These are phyloP conservation scores for Aspergillus ruber DNA, from an alignment of 2,329 filamentous ascomycete species.

Conservation along the genomic window DNA sequence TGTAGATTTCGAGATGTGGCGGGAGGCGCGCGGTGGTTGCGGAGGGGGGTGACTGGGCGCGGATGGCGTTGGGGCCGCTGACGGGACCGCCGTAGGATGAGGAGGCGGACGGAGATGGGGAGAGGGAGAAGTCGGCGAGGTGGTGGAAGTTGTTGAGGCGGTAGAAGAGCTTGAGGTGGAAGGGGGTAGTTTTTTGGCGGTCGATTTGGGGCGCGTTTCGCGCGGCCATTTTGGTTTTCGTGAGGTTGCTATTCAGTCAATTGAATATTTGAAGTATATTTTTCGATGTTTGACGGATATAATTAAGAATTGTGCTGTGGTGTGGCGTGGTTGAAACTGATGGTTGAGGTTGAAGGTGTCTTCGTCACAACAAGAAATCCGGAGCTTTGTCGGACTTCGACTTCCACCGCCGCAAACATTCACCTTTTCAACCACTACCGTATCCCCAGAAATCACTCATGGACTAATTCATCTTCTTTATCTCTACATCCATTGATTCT, in stretches of 20 bases:
- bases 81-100: constrained; percentile 17
- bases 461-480: too few relatives aligned
- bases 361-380: too few relatives aligned
- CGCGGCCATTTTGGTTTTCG: constrained; percentile 14
- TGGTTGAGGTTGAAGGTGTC: neutral
- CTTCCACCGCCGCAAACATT: too few relatives aligned
- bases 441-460: too few relatives aligned
- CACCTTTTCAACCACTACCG: too few relatives aligned
- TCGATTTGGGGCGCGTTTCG: constrained; percentile 47
- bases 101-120: constrained; percentile 16
- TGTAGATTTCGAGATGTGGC: constrained; percentile 72
- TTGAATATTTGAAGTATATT: neutral
- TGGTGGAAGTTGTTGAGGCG: constrained; percentile 64
- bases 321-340: neutral
- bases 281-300: neutral
- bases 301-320: neutral
- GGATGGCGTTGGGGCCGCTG: constrained; percentile 37
- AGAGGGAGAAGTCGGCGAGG: constrained; percentile 35
- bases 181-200: constrained; percentile 67
- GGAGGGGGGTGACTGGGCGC: constrained; percentile 47
- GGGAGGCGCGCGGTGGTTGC: constrained; percentile 51
- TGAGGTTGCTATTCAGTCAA: neutral
- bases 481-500: too few relatives aligned
- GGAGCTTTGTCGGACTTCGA: too few relatives aligned
- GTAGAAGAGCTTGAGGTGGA: constrained; percentile 81